These are phyloP conservation scores for Fraxinus latifolia DNA, from an alignment of 305 asterid genomes.

Conservation along the genomic window DNA sequence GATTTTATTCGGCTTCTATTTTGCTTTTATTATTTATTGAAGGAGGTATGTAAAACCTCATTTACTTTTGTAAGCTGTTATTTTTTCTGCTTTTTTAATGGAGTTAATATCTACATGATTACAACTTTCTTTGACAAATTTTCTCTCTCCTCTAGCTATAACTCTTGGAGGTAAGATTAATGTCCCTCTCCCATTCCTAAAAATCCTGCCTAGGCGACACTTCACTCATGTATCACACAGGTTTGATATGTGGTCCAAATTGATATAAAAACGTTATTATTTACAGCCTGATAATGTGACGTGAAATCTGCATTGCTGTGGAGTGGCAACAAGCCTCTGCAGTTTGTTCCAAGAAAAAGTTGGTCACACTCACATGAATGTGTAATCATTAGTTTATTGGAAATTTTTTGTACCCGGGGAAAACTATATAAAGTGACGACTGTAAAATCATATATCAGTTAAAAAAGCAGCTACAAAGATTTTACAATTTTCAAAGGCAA, in stretches of 20 bases:
- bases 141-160: background rate
- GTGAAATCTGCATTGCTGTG: background rate
- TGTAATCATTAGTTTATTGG: background rate
- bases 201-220: background rate
- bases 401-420: background rate
- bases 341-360: background rate
- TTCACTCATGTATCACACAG: background rate
- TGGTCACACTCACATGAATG: background rate
- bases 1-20: background rate
- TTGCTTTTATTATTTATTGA: background rate
- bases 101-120: background rate
- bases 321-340: background rate
- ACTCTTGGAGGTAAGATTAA: background rate
- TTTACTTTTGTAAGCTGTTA: background rate
- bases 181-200: background rate
- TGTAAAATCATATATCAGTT: background rate
- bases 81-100: background rate
- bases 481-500: background rate
- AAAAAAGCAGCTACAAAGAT: background rate
- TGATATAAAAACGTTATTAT: background rate
- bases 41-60: background rate
- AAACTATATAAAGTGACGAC: background rate
- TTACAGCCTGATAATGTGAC: background rate
- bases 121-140: background rate
- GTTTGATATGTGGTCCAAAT: background rate